Evolutionary conservation across 768 basidiomycete species (phyloP), one percentile per base, ranked within the genome.

Genomic region (Boletus sp.): DNA sequence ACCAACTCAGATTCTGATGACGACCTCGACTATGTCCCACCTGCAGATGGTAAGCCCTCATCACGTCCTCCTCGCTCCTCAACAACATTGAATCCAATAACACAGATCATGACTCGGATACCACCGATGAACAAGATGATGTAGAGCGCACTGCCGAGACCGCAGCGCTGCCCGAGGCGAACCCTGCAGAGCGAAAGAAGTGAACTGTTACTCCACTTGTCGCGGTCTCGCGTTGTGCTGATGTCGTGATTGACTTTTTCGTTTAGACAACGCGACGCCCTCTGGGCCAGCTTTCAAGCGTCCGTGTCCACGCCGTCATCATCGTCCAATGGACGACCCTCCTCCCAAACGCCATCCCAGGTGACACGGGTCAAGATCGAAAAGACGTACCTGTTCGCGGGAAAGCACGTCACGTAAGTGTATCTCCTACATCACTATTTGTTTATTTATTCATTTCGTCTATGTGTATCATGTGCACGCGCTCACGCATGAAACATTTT

Each of bases 301-400:
- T 84, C 88, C 8, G 70, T 83, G n/a, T 60, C 75, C 0, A 65
- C 72, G 1, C 40, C 13, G 7, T 8, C 30, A 5, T 32, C 46
- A 7, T 47, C 25, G n/a, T 43, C 48, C 23, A 47, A 13, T n/a
- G 51, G n/a, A 8, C 4, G 23, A 25, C 23, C 23, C 23, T 25
- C 43, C 4, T 33, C 46, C 11, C 27, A 62, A 32, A 14, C 44
- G 35, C 53, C 60, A 2, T 55, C 59, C 14, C 47, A 67, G n/a
- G 67, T 61, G 57, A 78, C 74, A 50, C 74, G 76, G 60, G 77
- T 93, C 34, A 87, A 84, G 70, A 74, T 94, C 44, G 79, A 84
- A 67, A 88, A 83, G 64, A 78, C 75, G 34, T 88, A 84, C 67
- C 67, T 81, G 33, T 94, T 88, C 62, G 91, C 90, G 1, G 92